Percentiles rank a stretch among this genome's conserved stretches.
phyloP scores from a whole-genome alignment of 2,329 filamentous ascomycete species.

The Aureobasidium sp. region DNA sequence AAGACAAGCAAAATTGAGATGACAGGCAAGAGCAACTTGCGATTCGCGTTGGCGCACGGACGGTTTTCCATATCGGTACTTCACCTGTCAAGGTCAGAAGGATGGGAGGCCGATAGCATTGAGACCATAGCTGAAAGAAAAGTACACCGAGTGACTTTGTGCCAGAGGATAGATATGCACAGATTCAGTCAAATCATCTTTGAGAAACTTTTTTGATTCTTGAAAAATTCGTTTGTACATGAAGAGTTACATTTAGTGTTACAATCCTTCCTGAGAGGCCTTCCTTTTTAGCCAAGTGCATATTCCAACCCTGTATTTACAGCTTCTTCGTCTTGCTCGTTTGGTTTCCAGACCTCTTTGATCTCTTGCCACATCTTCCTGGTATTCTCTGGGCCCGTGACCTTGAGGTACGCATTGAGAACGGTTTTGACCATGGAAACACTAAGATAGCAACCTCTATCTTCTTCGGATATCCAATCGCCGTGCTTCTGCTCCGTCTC shows the following conservation, averaged over 20 bases:
- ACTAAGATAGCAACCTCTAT: conserved; percentile 29
- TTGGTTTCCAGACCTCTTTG: conserved; percentile 31
- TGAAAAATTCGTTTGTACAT: conserved; percentile 13
- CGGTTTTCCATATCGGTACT: background rate
- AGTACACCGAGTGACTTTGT: too few species aligned
- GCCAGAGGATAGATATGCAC: background rate
- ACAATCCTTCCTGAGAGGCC: background rate
- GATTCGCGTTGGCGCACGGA: conserved; percentile 3
- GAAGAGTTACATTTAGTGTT: conserved; percentile 6
- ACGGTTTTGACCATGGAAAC: conserved; percentile 52
- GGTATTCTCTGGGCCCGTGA: conserved; percentile 46
- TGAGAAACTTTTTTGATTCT: background rate
- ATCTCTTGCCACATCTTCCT: conserved; percentile 48
- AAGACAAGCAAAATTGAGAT: background rate
- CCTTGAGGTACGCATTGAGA: conserved; percentile 57
- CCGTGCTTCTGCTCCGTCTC: conserved; percentile 21
- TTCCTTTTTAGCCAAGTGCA: background rate
- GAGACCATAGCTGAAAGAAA: too few species aligned
- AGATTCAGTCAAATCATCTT: background rate
- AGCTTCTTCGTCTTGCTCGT: conserved; percentile 24
- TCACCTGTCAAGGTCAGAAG: too few species aligned
- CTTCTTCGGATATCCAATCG: conserved; percentile 17
- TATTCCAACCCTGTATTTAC: background rate
- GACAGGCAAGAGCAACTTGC: background rate
- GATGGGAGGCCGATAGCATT: too few species aligned